Percentiles rank a stretch among this genome's conserved stretches.
phyloP scores from a whole-genome alignment of 768 basidiomycete genomes.

The Suillus hirtellus region DNA sequence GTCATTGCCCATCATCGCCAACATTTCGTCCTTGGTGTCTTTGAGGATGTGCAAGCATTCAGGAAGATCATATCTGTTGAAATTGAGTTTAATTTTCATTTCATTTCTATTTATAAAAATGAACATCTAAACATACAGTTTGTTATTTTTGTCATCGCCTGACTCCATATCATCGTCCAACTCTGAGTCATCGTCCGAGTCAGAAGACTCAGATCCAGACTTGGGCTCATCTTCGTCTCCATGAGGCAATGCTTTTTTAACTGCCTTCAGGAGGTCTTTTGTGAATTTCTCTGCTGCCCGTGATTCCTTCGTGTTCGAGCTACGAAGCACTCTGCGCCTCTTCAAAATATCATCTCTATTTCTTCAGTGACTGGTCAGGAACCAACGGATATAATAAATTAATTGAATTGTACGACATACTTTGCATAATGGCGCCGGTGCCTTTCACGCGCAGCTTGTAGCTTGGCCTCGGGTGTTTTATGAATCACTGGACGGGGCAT shows the following conservation, averaged over 20 bases:
- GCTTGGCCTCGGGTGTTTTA: background rate
- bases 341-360: background rate
- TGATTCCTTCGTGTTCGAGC: background rate
- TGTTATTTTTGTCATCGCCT: background rate
- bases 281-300: background rate
- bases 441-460: background rate
- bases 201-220: background rate
- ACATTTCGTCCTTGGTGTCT: background rate
- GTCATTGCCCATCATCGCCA: background rate
- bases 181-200: background rate
- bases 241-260: background rate
- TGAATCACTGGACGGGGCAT: background rate
- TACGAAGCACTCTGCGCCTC: background rate
- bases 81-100: background rate
- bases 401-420: slow-evolving; percentile 1
- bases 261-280: background rate
- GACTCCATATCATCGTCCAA: background rate
- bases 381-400: background rate
- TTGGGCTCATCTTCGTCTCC: background rate
- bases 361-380: background rate
- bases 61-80: background rate
- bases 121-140: background rate
- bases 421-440: background rate
- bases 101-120: slow-evolving; percentile 1
- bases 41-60: background rate